phyloP scores from a whole-genome alignment of 2,329 filamentous ascomycete species.

The Colletotrichum tamarilloi region DNA sequence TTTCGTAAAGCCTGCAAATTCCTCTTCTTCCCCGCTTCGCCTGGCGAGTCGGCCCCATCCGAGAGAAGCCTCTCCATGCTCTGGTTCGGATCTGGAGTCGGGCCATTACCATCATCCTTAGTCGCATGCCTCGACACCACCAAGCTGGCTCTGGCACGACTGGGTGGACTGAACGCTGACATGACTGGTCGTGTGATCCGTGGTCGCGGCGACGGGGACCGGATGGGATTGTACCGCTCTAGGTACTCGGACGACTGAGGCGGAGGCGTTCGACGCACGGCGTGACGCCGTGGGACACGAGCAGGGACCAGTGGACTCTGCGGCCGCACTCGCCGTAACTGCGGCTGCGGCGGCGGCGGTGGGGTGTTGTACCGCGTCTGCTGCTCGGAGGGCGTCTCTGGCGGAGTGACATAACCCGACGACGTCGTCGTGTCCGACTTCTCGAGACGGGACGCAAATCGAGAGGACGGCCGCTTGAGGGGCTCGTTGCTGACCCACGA shows the following conservation, averaged over 20 bases:
- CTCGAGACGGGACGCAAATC: slow-evolving; percentile 38
- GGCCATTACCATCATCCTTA: neutral
- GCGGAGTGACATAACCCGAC: slow-evolving; percentile 44
- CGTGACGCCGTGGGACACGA: neutral
- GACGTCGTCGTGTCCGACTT: slow-evolving; percentile 38
- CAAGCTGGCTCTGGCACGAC: neutral
- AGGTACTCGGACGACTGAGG: slow-evolving; percentile 48
- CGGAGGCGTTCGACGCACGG: slow-evolving; percentile 20
- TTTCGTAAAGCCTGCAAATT: slow-evolving; percentile 23
- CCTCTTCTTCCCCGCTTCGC: slow-evolving; percentile 10
- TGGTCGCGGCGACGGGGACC: slow-evolving; percentile 28
- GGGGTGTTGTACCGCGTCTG: neutral
- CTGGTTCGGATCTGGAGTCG: neutral
- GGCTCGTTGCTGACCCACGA: slow-evolving; percentile 52
- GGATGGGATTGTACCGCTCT: slow-evolving; percentile 44
- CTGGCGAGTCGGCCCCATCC: slow-evolving; percentile 28
- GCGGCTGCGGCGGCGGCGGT: slow-evolving; percentile 4
- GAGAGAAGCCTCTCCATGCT: neutral
- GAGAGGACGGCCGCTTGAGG: slow-evolving; percentile 51
- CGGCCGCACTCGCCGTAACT: slow-evolving; percentile 14
- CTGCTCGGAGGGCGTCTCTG: slow-evolving; percentile 41
- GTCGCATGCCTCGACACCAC: neutral
- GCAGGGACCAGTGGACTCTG: slow-evolving; percentile 8
- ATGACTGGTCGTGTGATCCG: slow-evolving; percentile 2
- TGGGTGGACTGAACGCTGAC: slow-evolving; percentile 12